Evolutionary conservation across 1,284 basidiomycete species (phyloP).

Genomic region (Erythrobasidium hasegawianum): DNA sequence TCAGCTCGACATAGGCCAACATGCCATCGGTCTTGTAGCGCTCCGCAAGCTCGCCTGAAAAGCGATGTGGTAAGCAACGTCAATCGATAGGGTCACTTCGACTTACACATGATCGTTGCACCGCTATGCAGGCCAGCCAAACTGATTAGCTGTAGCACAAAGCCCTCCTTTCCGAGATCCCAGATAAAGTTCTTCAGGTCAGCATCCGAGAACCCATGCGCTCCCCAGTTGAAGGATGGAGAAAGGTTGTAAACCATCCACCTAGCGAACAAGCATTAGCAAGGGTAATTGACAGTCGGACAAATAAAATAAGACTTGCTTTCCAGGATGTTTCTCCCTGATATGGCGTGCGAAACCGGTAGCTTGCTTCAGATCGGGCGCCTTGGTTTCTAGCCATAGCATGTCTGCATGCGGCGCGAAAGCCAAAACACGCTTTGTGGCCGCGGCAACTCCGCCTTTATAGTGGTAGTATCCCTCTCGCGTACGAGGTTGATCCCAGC

Average conservation of each 20-base stretch:
- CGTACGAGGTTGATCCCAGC: slow-evolving; percentile 81
- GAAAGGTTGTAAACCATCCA: slow-evolving; percentile 91
- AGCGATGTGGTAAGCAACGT: slow-evolving; percentile 34
- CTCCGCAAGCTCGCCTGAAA: slow-evolving; percentile 44
- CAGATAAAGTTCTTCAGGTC: slow-evolving; percentile 82
- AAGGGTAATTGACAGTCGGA: not conserved
- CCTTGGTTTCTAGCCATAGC: slow-evolving; percentile 86
- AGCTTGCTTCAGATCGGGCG: slow-evolving; percentile 74
- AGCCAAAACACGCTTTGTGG: slow-evolving; percentile 72
- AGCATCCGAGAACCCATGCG: slow-evolving; percentile 66
- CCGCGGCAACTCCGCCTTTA: slow-evolving; percentile 69
- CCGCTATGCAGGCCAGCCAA: slow-evolving; percentile 82
- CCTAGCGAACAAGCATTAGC: slow-evolving; percentile 34
- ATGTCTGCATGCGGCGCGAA: slow-evolving; percentile 80
- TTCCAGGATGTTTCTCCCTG: slow-evolving; percentile 66
- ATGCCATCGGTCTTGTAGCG: slow-evolving; percentile 75
- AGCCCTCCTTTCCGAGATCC: slow-evolving; percentile 86
- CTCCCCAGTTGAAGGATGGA: slow-evolving; percentile 89
- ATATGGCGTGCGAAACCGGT: slow-evolving; percentile 73
- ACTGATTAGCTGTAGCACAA: slow-evolving; percentile 78
- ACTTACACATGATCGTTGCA: slow-evolving; percentile 69
- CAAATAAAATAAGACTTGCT: slow-evolving; percentile 53
- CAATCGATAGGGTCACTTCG: slow-evolving; percentile 47
- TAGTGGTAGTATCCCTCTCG: slow-evolving; percentile 90
- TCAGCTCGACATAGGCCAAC: slow-evolving; percentile 77